These are phyloP conservation scores for Coelomomyces lativittatus DNA, from an alignment of 371 early-diverging fungal genomes.

Conservation along the genomic window DNA sequence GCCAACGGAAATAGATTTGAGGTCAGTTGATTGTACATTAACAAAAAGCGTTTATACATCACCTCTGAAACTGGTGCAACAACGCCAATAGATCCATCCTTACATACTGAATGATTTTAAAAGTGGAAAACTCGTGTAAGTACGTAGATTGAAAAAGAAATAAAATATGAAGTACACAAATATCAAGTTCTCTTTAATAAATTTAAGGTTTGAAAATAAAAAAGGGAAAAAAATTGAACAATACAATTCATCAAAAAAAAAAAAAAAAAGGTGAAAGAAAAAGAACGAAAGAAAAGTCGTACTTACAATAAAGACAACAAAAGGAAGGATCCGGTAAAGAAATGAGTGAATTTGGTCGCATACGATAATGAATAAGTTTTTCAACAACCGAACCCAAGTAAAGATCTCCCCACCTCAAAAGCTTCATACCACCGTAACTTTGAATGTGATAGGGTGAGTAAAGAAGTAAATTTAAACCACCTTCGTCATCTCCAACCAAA, in stretches of 20 bases:
- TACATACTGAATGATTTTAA: conserved; percentile 33
- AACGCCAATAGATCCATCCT: conserved; percentile 52
- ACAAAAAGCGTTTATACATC: conserved; percentile 63
- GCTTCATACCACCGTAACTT: conserved; percentile 68
- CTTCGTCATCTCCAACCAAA: conserved; percentile 61
- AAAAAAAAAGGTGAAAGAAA: too few relatives aligned
- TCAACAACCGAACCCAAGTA: conserved; percentile 56
- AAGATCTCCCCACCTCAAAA: conserved; percentile 75
- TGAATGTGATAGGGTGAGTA: conserved; percentile 80
- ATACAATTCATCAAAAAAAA: too few relatives aligned
- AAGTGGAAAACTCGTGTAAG: not conserved
- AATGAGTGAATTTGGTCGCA: not conserved
- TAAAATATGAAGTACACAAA: too few relatives aligned
- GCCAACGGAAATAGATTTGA: conserved; percentile 61
- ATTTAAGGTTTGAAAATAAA: too few relatives aligned
- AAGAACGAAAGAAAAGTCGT: too few relatives aligned
- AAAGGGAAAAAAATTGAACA: too few relatives aligned
- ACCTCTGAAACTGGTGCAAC: conserved; percentile 74
- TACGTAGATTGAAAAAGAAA: too few relatives aligned
- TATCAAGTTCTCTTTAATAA: too few relatives aligned
- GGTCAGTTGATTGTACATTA: conserved; percentile 57
- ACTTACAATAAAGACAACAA: too few relatives aligned
- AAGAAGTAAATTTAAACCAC: conserved; percentile 59
- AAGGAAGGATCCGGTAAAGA: too few relatives aligned
- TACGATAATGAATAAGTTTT: conserved; percentile 26